Base-by-base conservation (phyloP, 2,329 filamentous ascomycete genomes). In the Periconia sp. region DNA sequence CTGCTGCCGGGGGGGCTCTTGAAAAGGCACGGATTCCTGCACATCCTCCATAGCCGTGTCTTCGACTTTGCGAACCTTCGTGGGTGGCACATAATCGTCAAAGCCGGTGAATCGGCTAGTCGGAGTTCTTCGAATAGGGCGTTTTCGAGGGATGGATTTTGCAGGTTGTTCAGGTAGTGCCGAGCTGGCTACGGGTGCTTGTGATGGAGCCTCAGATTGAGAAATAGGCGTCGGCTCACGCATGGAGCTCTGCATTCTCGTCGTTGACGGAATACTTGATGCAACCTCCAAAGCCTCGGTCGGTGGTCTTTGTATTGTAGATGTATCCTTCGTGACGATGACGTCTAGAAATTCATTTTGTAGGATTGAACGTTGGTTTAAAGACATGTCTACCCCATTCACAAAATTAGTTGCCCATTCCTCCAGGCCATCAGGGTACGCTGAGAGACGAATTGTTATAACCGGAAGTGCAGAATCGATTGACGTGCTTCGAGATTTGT, bases 321-420 rank as follows among this genome's bases (percentile, higher is more conserved):
- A 83, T 5, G 89, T 83, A 70, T 97, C 86, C 36, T 87, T 87
- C n/a, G 78, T 84, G 19, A 97, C 73, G 32, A 99, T 94, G 1
- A 88, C 88, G 66, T 96, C 90, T 2, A 99, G 78, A 50, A 99
- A 95, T 57, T 96, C 92, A 44, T 87, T 91, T 62, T 96, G 91
- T 56, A 92, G 85, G 39, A 96, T 86, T 2, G 91, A 85, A 4
- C 90, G 83, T 65, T 95, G 91, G 48, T 91, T 86, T 10, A 95
- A 79, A 32, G 83, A 77, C 15, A 86, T 66, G 2, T 91, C 88
- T 12, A 95, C 81, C 6, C 84, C 73, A 4, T 79, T 85, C 52
- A 86, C 80, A 54, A 95, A 85, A 2, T 83, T 73, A 12, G 80
- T 76, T 46, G 83, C 89, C 89, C 89, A 95, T 8, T 80, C 74